Base-by-base conservation (phyloP, 2,329 filamentous ascomycete species). In the Cercospora zeae-maydis region DNA sequence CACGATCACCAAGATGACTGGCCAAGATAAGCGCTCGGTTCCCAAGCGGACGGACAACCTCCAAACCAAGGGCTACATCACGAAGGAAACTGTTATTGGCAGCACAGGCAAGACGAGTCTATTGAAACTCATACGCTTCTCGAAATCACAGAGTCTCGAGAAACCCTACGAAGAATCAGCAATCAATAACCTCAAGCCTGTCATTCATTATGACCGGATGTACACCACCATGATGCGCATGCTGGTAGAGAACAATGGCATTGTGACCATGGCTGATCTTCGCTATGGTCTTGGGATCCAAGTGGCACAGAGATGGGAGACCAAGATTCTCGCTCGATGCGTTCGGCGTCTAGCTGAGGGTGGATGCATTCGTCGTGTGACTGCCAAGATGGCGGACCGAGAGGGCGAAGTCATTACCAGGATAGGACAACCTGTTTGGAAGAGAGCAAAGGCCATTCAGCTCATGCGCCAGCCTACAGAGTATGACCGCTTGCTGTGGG, bases 11-110 rank as follows among this genome's bases (percentile, higher is more conserved):
- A 76, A 74, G 58, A 69, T 83, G 21, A 85, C 83, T 66, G 83
- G 83, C 5, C 86, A 88, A 74, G 86, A 88, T 72, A 88, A 88
- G 71, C 80, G 86, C 51, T 88, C 86, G 1, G 82, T 88, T 2
- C 86, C 86, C 1, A 80, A 83, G 64, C 78, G 86, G 39, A 88
- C 86, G 2, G 83, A 87, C 64, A 74, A 77, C 2, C 76, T 88
- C 39, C 78, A 80, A 5, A 73, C 77, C 36, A 86, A 84, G 66
- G 86, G 86, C 0, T 88, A 88, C 70, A 87, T 88, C 59, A 78
- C 81, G 42, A 88, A 88, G 69, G 77, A 78, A 58, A 71, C 75
- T 8, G 78, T 84, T 16, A 77, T 82, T 31, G 75, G 78, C 21
- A 79, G 78, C 62, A 79, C 80, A 3, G 74, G 78, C 5, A 80